Evolutionary conservation across 768 basidiomycete genomes (phyloP).

Genomic region (Suillus decipiens): DNA sequence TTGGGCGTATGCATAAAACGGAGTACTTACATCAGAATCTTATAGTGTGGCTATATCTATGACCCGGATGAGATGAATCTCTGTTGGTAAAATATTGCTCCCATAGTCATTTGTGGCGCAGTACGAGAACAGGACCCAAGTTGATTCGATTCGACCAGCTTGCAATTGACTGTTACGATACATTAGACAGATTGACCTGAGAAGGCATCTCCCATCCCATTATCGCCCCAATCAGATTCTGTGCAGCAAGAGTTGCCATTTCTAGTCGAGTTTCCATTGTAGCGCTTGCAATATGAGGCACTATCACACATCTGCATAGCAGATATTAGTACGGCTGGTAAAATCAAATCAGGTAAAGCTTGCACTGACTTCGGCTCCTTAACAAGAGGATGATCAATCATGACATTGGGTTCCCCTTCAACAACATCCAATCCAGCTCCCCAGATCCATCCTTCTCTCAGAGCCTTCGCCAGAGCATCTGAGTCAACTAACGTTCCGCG

Average conservation of each 20-base stretch:
- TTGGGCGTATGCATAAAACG: too few relatives aligned
- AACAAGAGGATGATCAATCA: conserved; percentile 75
- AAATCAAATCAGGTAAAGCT: neutral
- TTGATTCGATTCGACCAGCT: neutral
- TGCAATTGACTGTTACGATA: conserved; percentile 1
- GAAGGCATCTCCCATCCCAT: conserved; percentile 60
- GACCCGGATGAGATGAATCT: neutral
- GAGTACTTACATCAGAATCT: too few relatives aligned
- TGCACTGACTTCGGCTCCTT: conserved; percentile 61
- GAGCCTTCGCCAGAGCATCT: conserved; percentile 79
- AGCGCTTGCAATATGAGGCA: conserved; percentile 93
- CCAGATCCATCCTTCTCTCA: conserved; percentile 80
- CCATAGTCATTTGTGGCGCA: neutral
- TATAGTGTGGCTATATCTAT: neutral
- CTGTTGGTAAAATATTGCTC: neutral
- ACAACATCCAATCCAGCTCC: conserved; percentile 94
- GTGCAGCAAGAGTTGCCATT: conserved; percentile 78
- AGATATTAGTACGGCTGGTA: neutral
- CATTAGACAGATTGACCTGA: neutral
- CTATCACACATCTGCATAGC: conserved; percentile 61
- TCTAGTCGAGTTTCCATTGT: conserved; percentile 80
- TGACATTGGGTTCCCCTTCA: conserved; percentile 84
- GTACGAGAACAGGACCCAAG: neutral
- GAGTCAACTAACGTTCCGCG: conserved; percentile 91
- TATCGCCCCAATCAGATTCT: conserved; percentile 49